phyloP scores from a whole-genome alignment of 345 rosid species.

The Syzygium aqueum region DNA sequence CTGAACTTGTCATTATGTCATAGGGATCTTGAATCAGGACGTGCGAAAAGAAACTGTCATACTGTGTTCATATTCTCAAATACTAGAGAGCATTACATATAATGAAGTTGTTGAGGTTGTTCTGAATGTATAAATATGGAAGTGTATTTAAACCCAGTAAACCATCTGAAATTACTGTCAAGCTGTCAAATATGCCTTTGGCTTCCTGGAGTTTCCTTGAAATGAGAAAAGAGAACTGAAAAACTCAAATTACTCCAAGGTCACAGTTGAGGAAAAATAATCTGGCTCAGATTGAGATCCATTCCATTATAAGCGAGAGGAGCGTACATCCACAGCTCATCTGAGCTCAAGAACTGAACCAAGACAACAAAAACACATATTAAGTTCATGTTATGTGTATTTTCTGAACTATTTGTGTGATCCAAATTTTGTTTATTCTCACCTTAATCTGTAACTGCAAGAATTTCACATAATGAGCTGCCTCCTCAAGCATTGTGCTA shows the following conservation, averaged over 20 bases:
- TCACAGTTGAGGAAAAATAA: conserved; percentile 18
- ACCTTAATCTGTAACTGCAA: conserved; percentile 87
- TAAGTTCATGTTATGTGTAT: not conserved
- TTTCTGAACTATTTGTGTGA: not conserved
- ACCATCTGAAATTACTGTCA: not conserved
- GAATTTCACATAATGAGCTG: conserved; percentile 71
- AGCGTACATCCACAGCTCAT: conserved; percentile 87
- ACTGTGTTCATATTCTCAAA: not conserved
- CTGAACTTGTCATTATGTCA: not conserved
- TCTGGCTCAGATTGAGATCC: conserved; percentile 54
- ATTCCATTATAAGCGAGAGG: conserved; percentile 75
- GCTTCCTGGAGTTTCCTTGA: not conserved
- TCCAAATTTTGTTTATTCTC: not conserved
- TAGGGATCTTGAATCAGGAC: not conserved
- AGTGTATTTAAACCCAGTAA: not conserved
- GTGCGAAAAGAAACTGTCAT: not conserved
- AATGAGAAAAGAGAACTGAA: not conserved
- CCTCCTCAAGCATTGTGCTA: conserved; percentile 94
- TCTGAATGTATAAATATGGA: not conserved
- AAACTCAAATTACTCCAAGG: not conserved
- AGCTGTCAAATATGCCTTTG: not conserved
- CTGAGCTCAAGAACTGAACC: conserved; percentile 71
- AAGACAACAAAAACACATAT: not conserved
- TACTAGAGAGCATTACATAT: not conserved
- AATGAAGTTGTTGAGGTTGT: not conserved